Percentiles rank a stretch among this genome's conserved stretches.
phyloP scores from a whole-genome alignment of 352 stramenopile species.

The Globisporangium apiculatum region DNA sequence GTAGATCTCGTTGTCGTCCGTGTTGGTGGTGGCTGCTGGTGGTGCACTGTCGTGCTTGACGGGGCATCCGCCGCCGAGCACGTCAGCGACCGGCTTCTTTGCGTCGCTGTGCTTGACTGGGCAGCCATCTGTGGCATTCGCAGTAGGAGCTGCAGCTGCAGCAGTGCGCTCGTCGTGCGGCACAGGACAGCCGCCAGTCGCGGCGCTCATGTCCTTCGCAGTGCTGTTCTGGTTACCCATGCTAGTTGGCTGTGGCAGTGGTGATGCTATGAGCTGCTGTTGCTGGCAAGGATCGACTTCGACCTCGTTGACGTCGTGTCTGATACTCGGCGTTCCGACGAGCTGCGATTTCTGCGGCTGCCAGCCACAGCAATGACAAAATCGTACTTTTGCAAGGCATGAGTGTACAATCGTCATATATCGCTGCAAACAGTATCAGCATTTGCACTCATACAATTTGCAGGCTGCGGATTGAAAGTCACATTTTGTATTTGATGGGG shows the following conservation, averaged over 20 bases:
- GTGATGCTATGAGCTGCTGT: neutral
- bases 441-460: constrained; percentile 5
- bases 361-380: neutral
- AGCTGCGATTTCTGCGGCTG: neutral
- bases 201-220: constrained; percentile 11
- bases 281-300: neutral
- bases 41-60: constrained; percentile 28
- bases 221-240: constrained; percentile 73
- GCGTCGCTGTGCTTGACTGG: constrained; percentile 59
- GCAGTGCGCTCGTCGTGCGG: constrained; percentile 32
- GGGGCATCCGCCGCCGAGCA: constrained; percentile 41
- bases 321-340: constrained; percentile 1
- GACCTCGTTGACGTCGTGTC: neutral
- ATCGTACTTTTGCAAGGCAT: neutral
- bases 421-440: neutral
- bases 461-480: constrained; percentile 4
- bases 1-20: constrained; percentile 71
- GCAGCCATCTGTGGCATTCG: constrained; percentile 31
- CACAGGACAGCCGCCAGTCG: constrained; percentile 32
- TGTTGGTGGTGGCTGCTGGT: constrained; percentile 5
- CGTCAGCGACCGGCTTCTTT: constrained; percentile 14
- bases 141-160: neutral
- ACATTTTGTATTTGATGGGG: constrained; percentile 1
- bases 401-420: neutral
- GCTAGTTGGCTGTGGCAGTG: constrained; percentile 6